Base-by-base conservation (phyloP, 208 protist genomes). In the Acanthamoeba castellanii region DNA sequence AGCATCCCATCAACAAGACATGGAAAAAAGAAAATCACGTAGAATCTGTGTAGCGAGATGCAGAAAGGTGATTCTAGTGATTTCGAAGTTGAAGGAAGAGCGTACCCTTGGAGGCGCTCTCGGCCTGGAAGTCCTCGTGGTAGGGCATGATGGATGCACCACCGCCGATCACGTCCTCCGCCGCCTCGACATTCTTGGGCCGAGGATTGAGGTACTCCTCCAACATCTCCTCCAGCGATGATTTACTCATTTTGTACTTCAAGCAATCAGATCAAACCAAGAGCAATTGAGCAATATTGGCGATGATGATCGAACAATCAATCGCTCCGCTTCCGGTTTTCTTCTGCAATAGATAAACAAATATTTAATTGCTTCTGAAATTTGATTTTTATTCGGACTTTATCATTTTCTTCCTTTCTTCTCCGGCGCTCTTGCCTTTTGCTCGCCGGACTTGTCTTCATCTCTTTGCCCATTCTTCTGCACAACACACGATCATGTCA, bases 201-300 rank as follows among this genome's bases (percentile, higher is more conserved):
- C 59, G 59, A 45, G 85, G 85, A 70, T 92, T 92, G n/a, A 92
- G 85, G 34, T 74, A 92, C 37, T 92, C 85, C 59, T 66, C 85
- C 30, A 92, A 32, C 85, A 92, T 74, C 59, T 92, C 85, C 85
- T 92, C 85, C n/a, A 92, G 25, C 13, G 52, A 45, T 27, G 85
- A 92, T 72, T 92, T 92, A 18, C 45, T 72, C 81, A 76, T 76
- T 42, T 76, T 76, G 68, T 76, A 3, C 14, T 6, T 22, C n/a
- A 8, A 42, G 27, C 68, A 25, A n/a, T 74, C 18, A 76, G 37
- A 42, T 42, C 37, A 42, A 42, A 42, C 3, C 37, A n/a, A n/a
- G 37, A 42, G 68, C 14, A 32, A 76, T 45, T 42, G 37, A 66
- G 16, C 9, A 55, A 2, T 18, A 55, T 3, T 20, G 16, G 16